Evolutionary conservation across 148 eudicot species (phyloP), one percentile per base, ranked within the genome.

Genomic region (Rhododendron henanense): DNA sequence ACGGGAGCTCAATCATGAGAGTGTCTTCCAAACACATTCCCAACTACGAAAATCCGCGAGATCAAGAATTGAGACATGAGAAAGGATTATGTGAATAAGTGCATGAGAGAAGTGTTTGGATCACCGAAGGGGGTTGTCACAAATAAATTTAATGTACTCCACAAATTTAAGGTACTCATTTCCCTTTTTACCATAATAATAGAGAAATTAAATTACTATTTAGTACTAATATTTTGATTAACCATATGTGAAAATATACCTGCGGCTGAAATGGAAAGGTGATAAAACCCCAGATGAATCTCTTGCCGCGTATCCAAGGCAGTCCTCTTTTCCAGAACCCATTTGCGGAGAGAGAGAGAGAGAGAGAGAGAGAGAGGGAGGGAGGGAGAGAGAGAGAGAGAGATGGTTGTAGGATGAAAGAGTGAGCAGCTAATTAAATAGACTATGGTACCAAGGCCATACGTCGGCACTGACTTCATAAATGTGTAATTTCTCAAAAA

Each of bases 291-390:
- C 98, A 50, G 98, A 94, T 33, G 94, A 87, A 88, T 95, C 96
- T 80, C 92, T 91, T 15, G 98, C 98, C 6, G 95, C 98, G 91
- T 92, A 95, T 83, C 93, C 97, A 84, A 86, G 89, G 90, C 98
- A 95, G 51, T 93, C 87, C 86, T 69, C 89, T 11, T 55, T 55
- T 4, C 0, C 55, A 51, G 16, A 51, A 51, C 16, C 15, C 55
- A 51, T 51, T 51, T 13, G 11, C 11, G 2, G 10, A 9, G 50
- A 9, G 50, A 47, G 2, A 47, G 50, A 47, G 50, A 47, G 48
- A 45, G 48, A 45, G 47, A 39, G 41, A 5, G 44, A 39, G 6
- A 39, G 44, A 73, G n/a, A n/a, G n/a, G n/a, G n/a, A n/a, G n/a
- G n/a, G n/a, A n/a, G n/a, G n/a, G n/a, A n/a, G n/a, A n/a, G n/a